phyloP scores from a whole-genome alignment of 2,329 filamentous ascomycete genomes.

The Alternaria angustiovoidea region DNA sequence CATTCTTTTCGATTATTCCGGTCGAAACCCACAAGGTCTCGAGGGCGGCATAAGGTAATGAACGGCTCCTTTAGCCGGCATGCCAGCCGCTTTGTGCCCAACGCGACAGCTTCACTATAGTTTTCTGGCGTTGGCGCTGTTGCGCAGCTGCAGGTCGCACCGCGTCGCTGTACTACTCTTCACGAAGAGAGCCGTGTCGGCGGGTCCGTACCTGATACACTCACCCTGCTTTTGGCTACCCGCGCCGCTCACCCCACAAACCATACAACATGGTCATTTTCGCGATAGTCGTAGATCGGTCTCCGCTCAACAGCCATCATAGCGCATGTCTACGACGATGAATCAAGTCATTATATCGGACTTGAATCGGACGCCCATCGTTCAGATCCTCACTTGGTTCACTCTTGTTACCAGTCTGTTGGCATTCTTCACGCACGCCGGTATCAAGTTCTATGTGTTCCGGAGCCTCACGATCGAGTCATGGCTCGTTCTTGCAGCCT shows the following conservation, averaged over 20 bases:
- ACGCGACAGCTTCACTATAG: background rate
- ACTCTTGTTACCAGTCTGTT: slow-evolving; percentile 26
- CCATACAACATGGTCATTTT: slow-evolving; percentile 12
- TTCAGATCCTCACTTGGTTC: slow-evolving; percentile 38
- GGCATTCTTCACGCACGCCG: slow-evolving; percentile 30
- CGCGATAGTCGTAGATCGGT: slow-evolving; percentile 3
- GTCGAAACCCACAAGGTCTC: background rate
- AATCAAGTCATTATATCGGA: slow-evolving; percentile 27
- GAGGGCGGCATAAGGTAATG: background rate
- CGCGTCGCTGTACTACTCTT: background rate
- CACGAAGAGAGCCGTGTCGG: slow-evolving; percentile 2
- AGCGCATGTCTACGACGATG: slow-evolving; percentile 9
- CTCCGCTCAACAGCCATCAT: slow-evolving; percentile 5
- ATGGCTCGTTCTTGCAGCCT: slow-evolving; percentile 22
- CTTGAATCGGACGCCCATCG: slow-evolving; percentile 30
- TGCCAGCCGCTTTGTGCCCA: background rate
- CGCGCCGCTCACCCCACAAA: slow-evolving; percentile 1
- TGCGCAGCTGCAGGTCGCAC: slow-evolving; percentile 6
- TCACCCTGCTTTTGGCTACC: background rate
- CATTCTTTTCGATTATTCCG: background rate
- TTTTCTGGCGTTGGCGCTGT: background rate
- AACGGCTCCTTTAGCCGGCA: slow-evolving; percentile 6
- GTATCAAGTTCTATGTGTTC: slow-evolving; percentile 31
- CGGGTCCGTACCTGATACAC: slow-evolving; percentile 5
- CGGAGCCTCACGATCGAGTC: slow-evolving; percentile 24